Evolutionary conservation across 192 early-diverging fungal species (phyloP).

Genomic region (Gryganskiella cystojenkinii): DNA sequence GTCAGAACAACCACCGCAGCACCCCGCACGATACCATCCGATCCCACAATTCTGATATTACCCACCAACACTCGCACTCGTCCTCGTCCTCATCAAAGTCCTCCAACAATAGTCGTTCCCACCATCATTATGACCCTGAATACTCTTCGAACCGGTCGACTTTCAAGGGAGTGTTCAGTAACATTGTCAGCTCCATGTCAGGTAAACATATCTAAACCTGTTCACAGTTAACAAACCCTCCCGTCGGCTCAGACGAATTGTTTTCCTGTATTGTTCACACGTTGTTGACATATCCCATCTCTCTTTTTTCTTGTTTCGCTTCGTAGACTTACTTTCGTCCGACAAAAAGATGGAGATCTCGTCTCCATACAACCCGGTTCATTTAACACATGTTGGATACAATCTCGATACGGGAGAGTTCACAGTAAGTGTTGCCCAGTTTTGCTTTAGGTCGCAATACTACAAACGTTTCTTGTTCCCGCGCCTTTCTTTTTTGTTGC

Average conservation of each 20-base stretch:
- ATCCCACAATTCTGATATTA: slow-evolving; percentile 31
- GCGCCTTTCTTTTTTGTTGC: slow-evolving; percentile 27
- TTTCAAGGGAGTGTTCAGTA: slow-evolving; percentile 67
- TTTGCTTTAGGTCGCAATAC: slow-evolving; percentile 7
- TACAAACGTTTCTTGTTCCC: slow-evolving; percentile 7
- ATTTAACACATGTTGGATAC: slow-evolving; percentile 98
- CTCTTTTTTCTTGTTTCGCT: slow-evolving; percentile 18
- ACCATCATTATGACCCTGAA: slow-evolving; percentile 42
- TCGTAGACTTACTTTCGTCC: slow-evolving; percentile 64
- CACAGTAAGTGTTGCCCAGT: slow-evolving; percentile 78
- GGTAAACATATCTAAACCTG: slow-evolving; percentile 21
- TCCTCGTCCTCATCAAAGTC: slow-evolving; percentile 41
- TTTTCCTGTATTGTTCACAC: not conserved
- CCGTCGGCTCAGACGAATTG: not conserved
- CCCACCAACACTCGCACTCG: slow-evolving; percentile 16
- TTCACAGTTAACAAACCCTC: not conserved
- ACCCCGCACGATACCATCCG: slow-evolving; percentile 35
- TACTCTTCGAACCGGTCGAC: slow-evolving; percentile 52
- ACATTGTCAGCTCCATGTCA: slow-evolving; percentile 63
- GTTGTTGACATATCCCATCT: slow-evolving; percentile 17
- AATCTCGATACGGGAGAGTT: slow-evolving; percentile 97
- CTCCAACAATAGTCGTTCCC: slow-evolving; percentile 30
- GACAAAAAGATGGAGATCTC: slow-evolving; percentile 91
- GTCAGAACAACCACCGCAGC: slow-evolving; percentile 29
- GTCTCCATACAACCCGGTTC: slow-evolving; percentile 94